Evolutionary conservation across 2,329 filamentous ascomycete species (phyloP).

Genomic region (Lasiodiplodia sp.): DNA sequence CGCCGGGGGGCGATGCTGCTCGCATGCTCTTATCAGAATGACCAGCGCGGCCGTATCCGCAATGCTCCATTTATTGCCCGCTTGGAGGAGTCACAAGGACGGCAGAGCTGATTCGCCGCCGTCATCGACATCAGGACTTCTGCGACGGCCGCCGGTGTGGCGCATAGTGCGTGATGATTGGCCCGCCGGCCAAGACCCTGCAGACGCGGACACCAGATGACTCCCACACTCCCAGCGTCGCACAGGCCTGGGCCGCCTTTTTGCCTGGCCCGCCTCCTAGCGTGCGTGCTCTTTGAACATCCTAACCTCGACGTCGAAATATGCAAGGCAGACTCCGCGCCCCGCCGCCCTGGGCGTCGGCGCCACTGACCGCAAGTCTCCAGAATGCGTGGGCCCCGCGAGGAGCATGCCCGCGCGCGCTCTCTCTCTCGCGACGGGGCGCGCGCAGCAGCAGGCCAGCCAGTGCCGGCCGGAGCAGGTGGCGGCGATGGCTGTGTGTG

Average conservation of each 20-base stretch:
- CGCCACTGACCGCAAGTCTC: conserved; percentile 23
- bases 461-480: conserved; percentile 7
- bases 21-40: conserved; percentile 24
- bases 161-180: conserved; percentile 19
- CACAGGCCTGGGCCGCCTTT: conserved; percentile 26
- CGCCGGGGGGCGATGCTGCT: conserved; percentile 12
- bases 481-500: conserved; percentile 22
- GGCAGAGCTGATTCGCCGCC: conserved; percentile 22
- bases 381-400: conserved; percentile 19
- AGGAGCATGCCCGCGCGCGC: conserved; percentile 2
- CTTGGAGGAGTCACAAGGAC: conserved; percentile 28
- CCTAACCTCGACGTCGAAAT: conserved; percentile 16
- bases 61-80: conserved; percentile 20
- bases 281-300: conserved; percentile 23
- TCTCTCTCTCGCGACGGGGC: neutral
- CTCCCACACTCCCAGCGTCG: conserved; percentile 12
- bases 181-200: conserved; percentile 24
- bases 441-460: neutral
- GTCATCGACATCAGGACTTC: conserved; percentile 17
- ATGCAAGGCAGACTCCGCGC: conserved; percentile 25
- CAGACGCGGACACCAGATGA: conserved; percentile 29
- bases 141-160: conserved; percentile 13
- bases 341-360: conserved; percentile 16
- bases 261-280: conserved; percentile 19
- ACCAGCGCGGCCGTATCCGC: conserved; percentile 15